Conservation (phyloP, 805 yeast species). For the Ogataea kodamae region DNA sequence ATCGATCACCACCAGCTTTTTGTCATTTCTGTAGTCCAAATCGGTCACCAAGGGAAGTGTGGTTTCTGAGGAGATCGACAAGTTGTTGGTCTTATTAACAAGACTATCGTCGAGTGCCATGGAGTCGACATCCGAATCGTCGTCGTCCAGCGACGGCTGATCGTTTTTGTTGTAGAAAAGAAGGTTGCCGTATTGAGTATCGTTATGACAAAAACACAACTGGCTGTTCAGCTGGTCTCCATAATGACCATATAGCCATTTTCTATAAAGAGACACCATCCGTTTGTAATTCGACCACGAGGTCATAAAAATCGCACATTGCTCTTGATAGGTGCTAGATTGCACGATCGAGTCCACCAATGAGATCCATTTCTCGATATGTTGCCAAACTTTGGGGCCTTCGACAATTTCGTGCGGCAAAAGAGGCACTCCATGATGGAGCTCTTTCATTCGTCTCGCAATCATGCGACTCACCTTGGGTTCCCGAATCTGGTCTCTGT, state of each 20-base stretch:
- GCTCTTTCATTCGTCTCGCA: slow-evolving; percentile 94
- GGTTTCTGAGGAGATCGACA: slow-evolving; percentile 19
- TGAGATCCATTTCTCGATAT: slow-evolving; percentile 67
- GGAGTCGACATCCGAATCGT: slow-evolving; percentile 25
- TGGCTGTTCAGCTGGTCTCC: slow-evolving; percentile 41
- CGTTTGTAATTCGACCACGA: slow-evolving; percentile 49
- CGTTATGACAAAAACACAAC: slow-evolving; percentile 89
- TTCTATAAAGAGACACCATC: slow-evolving; percentile 49
- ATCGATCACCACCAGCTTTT: slow-evolving; percentile 86
- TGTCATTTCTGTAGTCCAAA: slow-evolving; percentile 40
- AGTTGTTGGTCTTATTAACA: slow-evolving; percentile 15
- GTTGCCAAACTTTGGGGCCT: slow-evolving; percentile 70
- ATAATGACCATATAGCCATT: slow-evolving; percentile 58
- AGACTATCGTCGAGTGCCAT: slow-evolving; percentile 16
- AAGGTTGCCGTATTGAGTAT: slow-evolving; percentile 93
- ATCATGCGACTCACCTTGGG: slow-evolving; percentile 76
- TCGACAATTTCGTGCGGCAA: slow-evolving; percentile 48
- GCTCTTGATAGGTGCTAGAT: slow-evolving; percentile 34
- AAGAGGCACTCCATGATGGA: slow-evolving; percentile 76
- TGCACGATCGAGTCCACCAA: slow-evolving; percentile 44
- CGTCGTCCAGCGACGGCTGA: slow-evolving; percentile 26
- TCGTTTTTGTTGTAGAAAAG: slow-evolving; percentile 45
- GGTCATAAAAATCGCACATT: slow-evolving; percentile 40
- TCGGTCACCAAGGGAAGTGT: slow-evolving; percentile 31
- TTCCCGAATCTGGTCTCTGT: slow-evolving; percentile 68